Conservation (phyloP, 2,329 filamentous ascomycete species). For the Xylaria sp. region DNA sequence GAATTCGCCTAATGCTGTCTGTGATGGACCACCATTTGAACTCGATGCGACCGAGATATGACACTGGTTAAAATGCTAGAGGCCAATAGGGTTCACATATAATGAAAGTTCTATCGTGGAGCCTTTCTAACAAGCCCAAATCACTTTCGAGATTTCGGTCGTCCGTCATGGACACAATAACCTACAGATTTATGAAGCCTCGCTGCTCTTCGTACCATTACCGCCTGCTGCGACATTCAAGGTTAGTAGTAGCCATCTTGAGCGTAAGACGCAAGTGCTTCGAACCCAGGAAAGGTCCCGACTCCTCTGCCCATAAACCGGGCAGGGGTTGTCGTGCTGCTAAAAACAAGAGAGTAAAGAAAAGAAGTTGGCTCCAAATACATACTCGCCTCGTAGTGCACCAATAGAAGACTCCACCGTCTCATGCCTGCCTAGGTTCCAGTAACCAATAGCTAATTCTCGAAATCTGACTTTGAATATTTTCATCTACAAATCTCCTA, state of each 20-base stretch:
- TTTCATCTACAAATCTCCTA: not conserved
- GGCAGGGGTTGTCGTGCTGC: not conserved
- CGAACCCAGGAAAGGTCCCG: not conserved
- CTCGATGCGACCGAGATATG: conserved; percentile 20
- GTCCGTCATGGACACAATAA: conserved; percentile 18
- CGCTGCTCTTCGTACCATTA: not conserved
- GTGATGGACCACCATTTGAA: conserved; percentile 16
- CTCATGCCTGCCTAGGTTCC: conserved; percentile 5
- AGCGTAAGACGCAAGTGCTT: not conserved
- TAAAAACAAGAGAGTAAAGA: not conserved
- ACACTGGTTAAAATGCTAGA: conserved; percentile 25
- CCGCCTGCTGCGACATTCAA: conserved; percentile 11
- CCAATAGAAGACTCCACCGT: conserved; percentile 36
- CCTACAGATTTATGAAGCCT: conserved; percentile 29
- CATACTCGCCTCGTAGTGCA: conserved; percentile 18
- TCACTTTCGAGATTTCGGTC: conserved; percentile 15
- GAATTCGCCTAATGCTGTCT: conserved; percentile 70
- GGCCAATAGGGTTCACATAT: conserved; percentile 17
- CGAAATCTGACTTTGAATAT: not conserved
- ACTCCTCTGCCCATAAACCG: not conserved
- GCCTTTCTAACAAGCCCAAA: conserved; percentile 6
- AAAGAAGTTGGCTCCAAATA: not conserved
- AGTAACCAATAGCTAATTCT: conserved; percentile 4
- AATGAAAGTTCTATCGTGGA: conserved; percentile 28
- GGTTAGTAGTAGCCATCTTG: conserved; percentile 9